Evolutionary conservation across 306 rosid genomes (phyloP), one percentile per base, ranked within the genome.

Genomic region (Fragaria iinumae): DNA sequence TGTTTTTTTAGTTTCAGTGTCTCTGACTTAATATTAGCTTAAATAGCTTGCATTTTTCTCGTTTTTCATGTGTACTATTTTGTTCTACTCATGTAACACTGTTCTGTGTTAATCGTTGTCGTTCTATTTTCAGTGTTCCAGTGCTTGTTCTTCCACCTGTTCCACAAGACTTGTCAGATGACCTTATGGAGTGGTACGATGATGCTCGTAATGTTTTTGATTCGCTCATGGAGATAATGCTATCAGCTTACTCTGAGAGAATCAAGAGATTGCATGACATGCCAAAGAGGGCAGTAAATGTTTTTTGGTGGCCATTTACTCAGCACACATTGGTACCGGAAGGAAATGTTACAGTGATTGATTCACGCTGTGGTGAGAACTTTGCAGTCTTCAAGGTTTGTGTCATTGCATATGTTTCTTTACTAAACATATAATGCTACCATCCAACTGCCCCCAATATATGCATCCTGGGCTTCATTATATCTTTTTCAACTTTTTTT

Each of bases 251-350:
- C 85, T 69, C 79, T 13, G 79, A 86, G 86, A 87, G 93, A 76
- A 72, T 88, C 48, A 80, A 79, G 81, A 89, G 86, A 83, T 82
- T 95, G 79, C 93, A 83, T 69, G 89, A 87, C 82, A 94, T 94
- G 98, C 91, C 98, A 72, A 89, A 71, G 83, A 89, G 86, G 79
- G 98, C 98, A 17, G 72, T 75, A 45, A 82, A 90, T 80, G 82
- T 92, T 73, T 80, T 94, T 77, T 94, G 98, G 98, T 94, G 98
- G 98, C 98, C 97, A 75, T 94, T 94, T 83, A 94, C 98, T 75
- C 98, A 94, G 83, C 98, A 94, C 85, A 79, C 89, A 79, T 89
- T 94, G 73, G 89, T 94, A 56, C 86, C 90, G 39, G 91, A 87
- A 67, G 93, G 83, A 82, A 91, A 83, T 77, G 84, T 92, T 80